Evolutionary conservation across 2,329 filamentous ascomycete genomes (phyloP), one percentile per base, ranked within the genome.

Genomic region (Capronia epimyces): DNA sequence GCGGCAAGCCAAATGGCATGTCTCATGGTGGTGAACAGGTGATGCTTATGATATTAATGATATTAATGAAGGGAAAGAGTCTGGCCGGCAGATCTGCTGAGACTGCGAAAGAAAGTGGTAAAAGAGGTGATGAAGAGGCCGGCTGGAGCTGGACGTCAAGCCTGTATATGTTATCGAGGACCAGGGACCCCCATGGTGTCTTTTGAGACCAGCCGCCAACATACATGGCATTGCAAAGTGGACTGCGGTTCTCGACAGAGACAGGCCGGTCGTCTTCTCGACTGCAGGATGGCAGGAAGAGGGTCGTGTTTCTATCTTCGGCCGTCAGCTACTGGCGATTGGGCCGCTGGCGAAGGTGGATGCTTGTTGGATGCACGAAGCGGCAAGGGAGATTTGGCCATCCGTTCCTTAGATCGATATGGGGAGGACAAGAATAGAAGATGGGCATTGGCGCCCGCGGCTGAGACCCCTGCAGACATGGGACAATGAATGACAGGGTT

Each of bases 371-470:
- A 25, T n/a, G 39, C 55, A 52, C 48, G 55, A 54, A 49, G 55
- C 55, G 55, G 55, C 55, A 57, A 57, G 34, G 46, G 53, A 53
- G 53, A 55, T 55, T 55, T 45, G 52, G 42, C 42, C 37, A 36
- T 18, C 22, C 25, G 18, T 43, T 22, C 34, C 40, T 43, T 46
- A 43, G 46, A 52, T 44, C 18, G 39, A 42, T 21, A 25, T 42
- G 20, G 42, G 46, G 46, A 34, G 31, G 39, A 46, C 31, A 49
- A 36, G 42, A 55, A 52, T 52, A 52, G 42, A 49, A 52, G 49
- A 52, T 16, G 41, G 12, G 41, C 31, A 49, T 50, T 55, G 53
- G 53, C 53, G 53, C 49, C 25, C 25, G 40, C 47, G 47, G 43
- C 39, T 43, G 29, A 16, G 13, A 29, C 24, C 24, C 41, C 20